Base-by-base conservation (phyloP, 192 early-diverging fungal genomes). In the Coemansia sp. region DNA sequence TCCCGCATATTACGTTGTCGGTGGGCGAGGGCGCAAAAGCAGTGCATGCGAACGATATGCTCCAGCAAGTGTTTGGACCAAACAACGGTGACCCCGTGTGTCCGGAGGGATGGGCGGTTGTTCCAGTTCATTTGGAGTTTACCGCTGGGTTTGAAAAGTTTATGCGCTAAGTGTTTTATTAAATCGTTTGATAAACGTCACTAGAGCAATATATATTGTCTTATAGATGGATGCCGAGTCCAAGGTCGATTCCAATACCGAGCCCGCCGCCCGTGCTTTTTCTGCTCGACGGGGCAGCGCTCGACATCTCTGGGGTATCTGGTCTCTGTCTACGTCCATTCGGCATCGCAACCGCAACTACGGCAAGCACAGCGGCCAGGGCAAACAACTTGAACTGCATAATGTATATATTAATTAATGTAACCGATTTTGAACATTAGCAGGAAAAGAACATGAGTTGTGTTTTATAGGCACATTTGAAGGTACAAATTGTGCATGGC, bases 1-100 rank as follows among this genome's bases (percentile, higher is more conserved):
- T 78, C 27, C 76, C 80, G 8, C 80, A 82, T 19, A 66, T 82
- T 41, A 82, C 80, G 11, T 49, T 82, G 53, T 43, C 68, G 23
- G 45, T 64, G 10, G 71, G 29, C 22, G 62, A 57, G n/a, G 58
- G 57, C 22, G 57, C 65, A 29, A 77, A 77, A 61, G 62, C 74
- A 2, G 63, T 67, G 5, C 62, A 65, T 55, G 39, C 74, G 12
- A 82, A 82, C 49, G 65, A 62, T 14, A 70, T 82, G 69, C 67
- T 82, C 21, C 47, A 64, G 22, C 23, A 54, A 2, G 80, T 82
- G 37, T 82, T 82, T 70, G 80, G 80, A 2, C 50, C 61, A 3
- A 64, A 72, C 4, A 72, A 82, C 23, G 64, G 70, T 0, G 61
- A 66, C 37, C 67, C 70, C 49, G 29, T 57, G 41, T 31, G 56